phyloP scores from a whole-genome alignment of 108 stramenopile species.

The Nitzschia sp. region DNA sequence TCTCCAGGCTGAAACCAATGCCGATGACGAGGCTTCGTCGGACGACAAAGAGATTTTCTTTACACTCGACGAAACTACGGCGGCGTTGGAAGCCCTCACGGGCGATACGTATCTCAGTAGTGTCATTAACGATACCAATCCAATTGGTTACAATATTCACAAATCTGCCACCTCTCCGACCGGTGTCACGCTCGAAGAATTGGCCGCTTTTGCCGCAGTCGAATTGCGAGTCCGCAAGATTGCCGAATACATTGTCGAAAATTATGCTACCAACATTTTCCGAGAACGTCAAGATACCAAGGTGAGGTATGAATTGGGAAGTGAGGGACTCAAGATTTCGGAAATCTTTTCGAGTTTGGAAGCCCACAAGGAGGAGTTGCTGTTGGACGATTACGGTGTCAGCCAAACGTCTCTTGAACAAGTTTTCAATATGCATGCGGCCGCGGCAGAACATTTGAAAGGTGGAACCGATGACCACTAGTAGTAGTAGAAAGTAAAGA shows the following conservation, averaged over 20 bases:
- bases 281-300: constrained; percentile 84
- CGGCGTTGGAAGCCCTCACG: constrained; percentile 37
- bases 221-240: constrained; percentile 69
- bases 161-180: constrained; percentile 56
- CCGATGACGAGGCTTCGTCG: constrained; percentile 9
- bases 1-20: constrained; percentile 9
- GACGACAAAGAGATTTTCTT: constrained; percentile 43
- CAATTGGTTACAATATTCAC: constrained; percentile 53
- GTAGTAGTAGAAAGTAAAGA: too few species aligned
- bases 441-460: constrained; percentile 47
- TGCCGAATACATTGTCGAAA: constrained; percentile 42
- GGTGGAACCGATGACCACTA: not conserved
- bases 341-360: constrained; percentile 71
- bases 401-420: constrained; percentile 82
- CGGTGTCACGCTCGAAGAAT: constrained; percentile 48
- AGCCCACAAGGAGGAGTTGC: constrained; percentile 56
- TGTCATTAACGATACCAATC: constrained; percentile 45
- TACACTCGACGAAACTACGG: constrained; percentile 46
- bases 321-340: constrained; percentile 62
- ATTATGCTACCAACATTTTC: constrained; percentile 55
- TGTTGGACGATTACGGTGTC: constrained; percentile 73
- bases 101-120: constrained; percentile 50
- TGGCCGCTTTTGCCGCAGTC: constrained; percentile 59
- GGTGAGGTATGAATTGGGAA: constrained; percentile 68
- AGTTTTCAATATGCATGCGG: constrained; percentile 81